Evolutionary conservation across 345 rosid genomes (phyloP).

Genomic region (Populus pruinosa): DNA sequence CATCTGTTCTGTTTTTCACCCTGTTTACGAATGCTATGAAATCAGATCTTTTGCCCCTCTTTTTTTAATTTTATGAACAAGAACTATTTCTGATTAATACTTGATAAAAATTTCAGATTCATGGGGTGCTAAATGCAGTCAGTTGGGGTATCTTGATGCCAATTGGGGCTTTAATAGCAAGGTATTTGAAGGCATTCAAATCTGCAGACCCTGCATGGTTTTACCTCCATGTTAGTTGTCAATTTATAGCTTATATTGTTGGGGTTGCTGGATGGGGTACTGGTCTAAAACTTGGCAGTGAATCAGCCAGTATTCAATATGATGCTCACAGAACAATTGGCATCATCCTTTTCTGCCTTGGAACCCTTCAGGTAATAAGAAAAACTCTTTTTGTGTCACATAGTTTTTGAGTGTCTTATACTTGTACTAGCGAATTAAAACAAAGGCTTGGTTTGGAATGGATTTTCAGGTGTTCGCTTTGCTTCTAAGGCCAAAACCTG

Average conservation of each 20-base stretch:
- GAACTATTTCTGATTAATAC: neutral
- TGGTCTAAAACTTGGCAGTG: constrained; percentile 84
- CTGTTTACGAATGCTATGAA: constrained; percentile 1
- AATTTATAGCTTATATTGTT: constrained; percentile 57
- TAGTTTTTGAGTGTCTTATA: neutral
- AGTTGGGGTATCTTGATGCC: constrained; percentile 96
- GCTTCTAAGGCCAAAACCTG: constrained; percentile 84
- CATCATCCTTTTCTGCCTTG: constrained; percentile 71
- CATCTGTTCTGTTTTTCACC: neutral
- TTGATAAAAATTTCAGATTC: constrained; percentile 45
- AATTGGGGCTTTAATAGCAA: constrained; percentile 61
- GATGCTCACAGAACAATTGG: constrained; percentile 65
- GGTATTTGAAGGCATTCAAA: constrained; percentile 73
- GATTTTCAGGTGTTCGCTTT: constrained; percentile 61
- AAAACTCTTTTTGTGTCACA: neutral
- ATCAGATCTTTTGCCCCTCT: neutral
- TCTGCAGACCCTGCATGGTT: constrained; percentile 87
- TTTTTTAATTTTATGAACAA: neutral
- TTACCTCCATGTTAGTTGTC: constrained; percentile 77
- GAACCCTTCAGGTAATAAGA: constrained; percentile 66
- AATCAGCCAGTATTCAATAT: constrained; percentile 51
- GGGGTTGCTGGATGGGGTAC: constrained; percentile 93
- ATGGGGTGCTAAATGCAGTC: constrained; percentile 72
- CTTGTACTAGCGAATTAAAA: neutral
- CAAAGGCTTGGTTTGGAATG: neutral